Conservation (phyloP, 2,329 filamentous ascomycete genomes). For the Coniochaeta ligniaria region DNA sequence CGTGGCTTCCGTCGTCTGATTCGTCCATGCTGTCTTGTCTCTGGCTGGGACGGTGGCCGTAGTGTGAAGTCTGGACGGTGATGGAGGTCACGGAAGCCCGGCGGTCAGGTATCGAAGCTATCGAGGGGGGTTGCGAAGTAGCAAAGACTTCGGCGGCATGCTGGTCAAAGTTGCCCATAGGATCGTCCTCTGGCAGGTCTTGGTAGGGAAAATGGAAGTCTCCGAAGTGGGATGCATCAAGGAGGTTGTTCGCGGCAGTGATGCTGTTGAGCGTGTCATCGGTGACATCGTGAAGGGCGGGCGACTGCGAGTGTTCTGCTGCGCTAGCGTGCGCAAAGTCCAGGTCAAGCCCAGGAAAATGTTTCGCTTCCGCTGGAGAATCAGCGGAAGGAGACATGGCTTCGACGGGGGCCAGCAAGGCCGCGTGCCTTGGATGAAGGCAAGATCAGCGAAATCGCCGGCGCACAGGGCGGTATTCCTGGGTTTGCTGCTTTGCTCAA, state of each 20-base stretch:
- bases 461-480: background rate
- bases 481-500: background rate
- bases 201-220: constrained; percentile 47
- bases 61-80: constrained; percentile 25
- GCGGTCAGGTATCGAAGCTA: constrained; percentile 27
- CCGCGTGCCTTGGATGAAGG: background rate
- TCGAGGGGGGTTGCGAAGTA: constrained; percentile 20
- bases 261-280: constrained; percentile 24
- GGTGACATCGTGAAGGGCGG: constrained; percentile 26
- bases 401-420: constrained; percentile 7
- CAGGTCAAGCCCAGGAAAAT: constrained; percentile 24
- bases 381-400: constrained; percentile 31
- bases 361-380: constrained; percentile 22
- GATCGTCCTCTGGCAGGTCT: constrained; percentile 30
- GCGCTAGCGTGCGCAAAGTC: constrained; percentile 25
- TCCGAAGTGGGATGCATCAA: constrained; percentile 41
- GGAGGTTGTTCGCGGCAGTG: constrained; percentile 24
- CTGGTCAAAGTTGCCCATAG: constrained; percentile 32
- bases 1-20: constrained; percentile 38
- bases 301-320: constrained; percentile 20
- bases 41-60: constrained; percentile 19
- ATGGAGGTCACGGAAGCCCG: constrained; percentile 28
- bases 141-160: constrained; percentile 22
- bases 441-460: background rate
- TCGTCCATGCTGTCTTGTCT: constrained; percentile 25